Conservation (phyloP, 2,329 filamentous ascomycete genomes). For the Aspergillus bombycis region DNA sequence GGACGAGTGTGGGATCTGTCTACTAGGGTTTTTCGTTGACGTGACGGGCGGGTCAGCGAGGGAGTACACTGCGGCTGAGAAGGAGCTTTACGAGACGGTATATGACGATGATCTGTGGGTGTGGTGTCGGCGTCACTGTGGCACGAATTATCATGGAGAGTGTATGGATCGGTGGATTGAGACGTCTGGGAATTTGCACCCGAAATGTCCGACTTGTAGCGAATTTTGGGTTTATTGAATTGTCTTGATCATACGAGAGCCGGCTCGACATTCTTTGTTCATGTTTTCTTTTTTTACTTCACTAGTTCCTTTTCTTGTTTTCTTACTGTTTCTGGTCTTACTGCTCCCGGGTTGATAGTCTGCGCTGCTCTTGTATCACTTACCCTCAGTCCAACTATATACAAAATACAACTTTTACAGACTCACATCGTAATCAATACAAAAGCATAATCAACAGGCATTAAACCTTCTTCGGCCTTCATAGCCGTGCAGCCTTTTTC, state of each 20-base stretch:
- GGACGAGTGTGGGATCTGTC: conserved; percentile 16
- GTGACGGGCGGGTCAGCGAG: not conserved
- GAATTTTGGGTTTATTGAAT: conserved; percentile 11
- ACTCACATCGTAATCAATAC: not conserved
- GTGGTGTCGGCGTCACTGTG: conserved; percentile 22
- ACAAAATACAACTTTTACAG: not conserved
- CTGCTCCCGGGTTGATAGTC: not conserved
- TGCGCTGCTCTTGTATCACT: not conserved
- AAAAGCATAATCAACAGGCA: not conserved
- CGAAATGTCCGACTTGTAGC: conserved; percentile 22
- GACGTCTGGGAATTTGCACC: not conserved
- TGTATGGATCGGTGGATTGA: conserved; percentile 19
- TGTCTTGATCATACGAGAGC: not conserved
- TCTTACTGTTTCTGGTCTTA: not conserved
- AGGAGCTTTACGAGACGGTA: not conserved
- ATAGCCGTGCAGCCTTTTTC: conserved; percentile 16
- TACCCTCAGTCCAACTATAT: not conserved
- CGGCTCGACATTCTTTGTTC: not conserved
- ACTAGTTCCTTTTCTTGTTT: not conserved
- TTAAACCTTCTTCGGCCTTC: not conserved
- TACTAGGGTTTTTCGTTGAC: not conserved
- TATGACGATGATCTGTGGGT: conserved; percentile 6
- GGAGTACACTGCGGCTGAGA: not conserved
- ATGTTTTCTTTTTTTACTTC: not conserved
- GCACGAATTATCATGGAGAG: conserved; percentile 20